Conservation (phyloP, 2,329 filamentous ascomycete genomes). For the Cytospora mali region DNA sequence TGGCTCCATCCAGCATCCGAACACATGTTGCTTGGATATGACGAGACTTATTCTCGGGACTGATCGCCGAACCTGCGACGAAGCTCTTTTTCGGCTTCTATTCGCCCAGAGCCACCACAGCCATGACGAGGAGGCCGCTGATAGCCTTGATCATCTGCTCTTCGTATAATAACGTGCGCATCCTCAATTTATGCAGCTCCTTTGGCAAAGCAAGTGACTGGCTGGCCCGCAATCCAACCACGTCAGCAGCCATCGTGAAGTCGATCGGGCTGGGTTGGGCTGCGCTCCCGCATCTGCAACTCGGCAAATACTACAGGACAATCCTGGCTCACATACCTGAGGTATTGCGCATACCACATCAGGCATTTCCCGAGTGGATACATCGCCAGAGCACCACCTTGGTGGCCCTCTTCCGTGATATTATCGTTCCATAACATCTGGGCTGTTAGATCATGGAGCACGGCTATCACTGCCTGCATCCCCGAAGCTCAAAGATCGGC, state of each 20-base stretch:
- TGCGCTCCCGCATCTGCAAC: neutral
- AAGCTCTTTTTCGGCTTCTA: neutral
- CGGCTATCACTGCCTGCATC: neutral
- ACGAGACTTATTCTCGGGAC: neutral
- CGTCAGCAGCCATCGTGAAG: neutral
- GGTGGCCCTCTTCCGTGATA: neutral
- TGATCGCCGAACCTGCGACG: neutral
- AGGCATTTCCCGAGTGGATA: neutral
- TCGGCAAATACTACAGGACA: neutral
- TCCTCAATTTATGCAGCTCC: neutral
- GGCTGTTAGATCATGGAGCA: neutral
- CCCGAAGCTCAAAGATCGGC: neutral
- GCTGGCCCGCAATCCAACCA: neutral
- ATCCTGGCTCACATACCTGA: neutral
- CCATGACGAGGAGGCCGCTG: neutral
- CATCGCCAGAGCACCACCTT: neutral
- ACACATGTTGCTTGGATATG: neutral
- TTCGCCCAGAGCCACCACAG: neutral
- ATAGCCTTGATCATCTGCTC: neutral
- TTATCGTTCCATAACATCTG: neutral
- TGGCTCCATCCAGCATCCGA: neutral
- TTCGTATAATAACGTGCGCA: neutral
- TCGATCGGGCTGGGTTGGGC: neutral
- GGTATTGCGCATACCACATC: neutral
- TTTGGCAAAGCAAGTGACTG: neutral